These are phyloP conservation scores for Stevia rebaudiana DNA, from an alignment of 140 eudicot species.

Conservation along the genomic window DNA sequence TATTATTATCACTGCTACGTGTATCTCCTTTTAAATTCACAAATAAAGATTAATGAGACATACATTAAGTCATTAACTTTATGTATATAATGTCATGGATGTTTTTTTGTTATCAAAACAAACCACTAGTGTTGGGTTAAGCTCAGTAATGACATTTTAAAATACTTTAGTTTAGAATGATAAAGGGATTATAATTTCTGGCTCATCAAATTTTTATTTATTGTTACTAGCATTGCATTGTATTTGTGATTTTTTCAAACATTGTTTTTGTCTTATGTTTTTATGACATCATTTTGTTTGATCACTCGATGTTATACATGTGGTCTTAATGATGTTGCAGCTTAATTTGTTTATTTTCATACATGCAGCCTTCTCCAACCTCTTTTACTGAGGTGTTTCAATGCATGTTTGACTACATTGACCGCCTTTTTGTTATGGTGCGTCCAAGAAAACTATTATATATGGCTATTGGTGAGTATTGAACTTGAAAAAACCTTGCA, in stretches of 20 bases:
- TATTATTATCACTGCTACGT: no score
- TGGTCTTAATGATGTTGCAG: neutral
- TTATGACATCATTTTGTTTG: neutral
- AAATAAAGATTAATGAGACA: no score
- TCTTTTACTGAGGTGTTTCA: constrained; percentile 83
- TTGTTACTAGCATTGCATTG: neutral
- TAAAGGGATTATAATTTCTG: constrained; percentile 3
- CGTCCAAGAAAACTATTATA: constrained; percentile 84
- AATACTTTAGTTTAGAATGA: neutral
- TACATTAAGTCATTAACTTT: no score
- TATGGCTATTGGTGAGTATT: constrained; percentile 89
- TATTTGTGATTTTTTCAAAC: neutral
- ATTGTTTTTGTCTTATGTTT: neutral
- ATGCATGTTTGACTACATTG: constrained; percentile 90
- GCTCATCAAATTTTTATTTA: neutral
- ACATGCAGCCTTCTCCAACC: constrained; percentile 68
- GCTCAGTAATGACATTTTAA: neutral
- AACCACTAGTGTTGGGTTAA: neutral
- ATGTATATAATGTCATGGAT: neutral
- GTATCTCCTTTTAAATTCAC: no score
- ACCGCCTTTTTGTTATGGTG: constrained; percentile 86
- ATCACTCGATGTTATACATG: neutral
- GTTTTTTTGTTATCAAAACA: neutral
- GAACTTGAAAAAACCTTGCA: neutral
- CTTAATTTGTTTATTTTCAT: constrained; percentile 17